Evolutionary conservation across 1,284 basidiomycete species (phyloP).

Genomic region (Mycena citricolor): DNA sequence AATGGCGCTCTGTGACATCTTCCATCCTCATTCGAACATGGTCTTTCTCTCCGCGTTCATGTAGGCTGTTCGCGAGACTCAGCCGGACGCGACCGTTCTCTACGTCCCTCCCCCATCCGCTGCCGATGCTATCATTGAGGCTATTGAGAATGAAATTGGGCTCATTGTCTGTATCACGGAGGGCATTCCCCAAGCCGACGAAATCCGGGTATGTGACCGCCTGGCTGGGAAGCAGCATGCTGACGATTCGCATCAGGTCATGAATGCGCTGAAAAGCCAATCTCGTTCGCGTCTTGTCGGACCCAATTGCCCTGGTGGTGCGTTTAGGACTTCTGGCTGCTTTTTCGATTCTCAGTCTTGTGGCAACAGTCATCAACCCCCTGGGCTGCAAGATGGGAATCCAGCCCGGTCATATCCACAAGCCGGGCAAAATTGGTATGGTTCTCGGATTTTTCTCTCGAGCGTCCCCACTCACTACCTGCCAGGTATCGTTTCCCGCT

Average conservation of each 20-base stretch:
- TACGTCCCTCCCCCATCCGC: conserved; percentile 94
- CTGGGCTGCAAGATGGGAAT: conserved; percentile 99
- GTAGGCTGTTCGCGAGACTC: conserved; percentile 78
- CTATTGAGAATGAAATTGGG: conserved; percentile 95
- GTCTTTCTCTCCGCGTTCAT: conserved; percentile 11
- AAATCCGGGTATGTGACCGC: conserved; percentile 68
- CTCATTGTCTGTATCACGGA: conserved; percentile 97
- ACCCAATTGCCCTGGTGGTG: conserved; percentile 90
- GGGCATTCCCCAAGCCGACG: conserved; percentile 94
- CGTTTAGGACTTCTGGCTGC: conserved; percentile 17
- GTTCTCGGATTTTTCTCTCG: conserved; percentile 11
- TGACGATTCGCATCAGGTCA: conserved; percentile 54
- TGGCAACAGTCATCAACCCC: conserved; percentile 81
- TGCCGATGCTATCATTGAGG: conserved; percentile 94
- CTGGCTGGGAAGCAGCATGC: background rate
- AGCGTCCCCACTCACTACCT: conserved; percentile 5
- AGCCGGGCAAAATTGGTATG: conserved; percentile 87
- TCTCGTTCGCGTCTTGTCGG: conserved; percentile 93
- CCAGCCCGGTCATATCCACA: conserved; percentile 89
- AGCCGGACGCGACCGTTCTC: conserved; percentile 91
- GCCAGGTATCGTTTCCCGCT: conserved; percentile 92
- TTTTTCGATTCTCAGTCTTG: conserved; percentile 8
- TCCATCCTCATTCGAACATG: conserved; percentile 1
- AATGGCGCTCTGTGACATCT: conserved; percentile 71
- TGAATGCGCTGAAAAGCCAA: conserved; percentile 91